Conservation (phyloP, 192 early-diverging fungal species). For the Endogone sp. region DNA sequence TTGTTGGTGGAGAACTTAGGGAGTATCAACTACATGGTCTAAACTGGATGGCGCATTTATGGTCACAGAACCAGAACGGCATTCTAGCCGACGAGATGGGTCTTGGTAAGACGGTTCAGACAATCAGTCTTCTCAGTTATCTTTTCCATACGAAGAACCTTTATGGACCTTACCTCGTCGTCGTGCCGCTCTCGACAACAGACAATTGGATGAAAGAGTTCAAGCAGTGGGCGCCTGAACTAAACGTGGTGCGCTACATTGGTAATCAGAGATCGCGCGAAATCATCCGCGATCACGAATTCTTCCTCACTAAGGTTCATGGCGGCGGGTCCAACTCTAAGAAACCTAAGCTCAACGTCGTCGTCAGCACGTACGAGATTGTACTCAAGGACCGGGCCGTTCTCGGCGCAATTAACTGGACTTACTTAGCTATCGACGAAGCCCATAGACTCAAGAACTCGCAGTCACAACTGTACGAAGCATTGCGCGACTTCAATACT, state of each 20-base stretch:
- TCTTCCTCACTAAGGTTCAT: slow-evolving; percentile 56
- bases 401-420: slow-evolving; percentile 85
- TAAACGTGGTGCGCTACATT: slow-evolving; percentile 90
- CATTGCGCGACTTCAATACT: slow-evolving; percentile 81
- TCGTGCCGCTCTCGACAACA: slow-evolving; percentile 95
- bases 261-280: slow-evolving; percentile 79
- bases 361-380: slow-evolving; percentile 95
- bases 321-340: no score
- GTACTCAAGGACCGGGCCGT: slow-evolving; percentile 86
- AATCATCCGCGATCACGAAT: slow-evolving; percentile 93
- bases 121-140: slow-evolving; percentile 88
- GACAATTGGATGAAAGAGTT: slow-evolving; percentile 95
- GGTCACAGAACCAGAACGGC: slow-evolving; percentile 94
- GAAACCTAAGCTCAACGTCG: slow-evolving; percentile 81
- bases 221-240: slow-evolving; percentile 88
- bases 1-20: slow-evolving; percentile 82
- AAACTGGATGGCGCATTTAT: slow-evolving; percentile 96
- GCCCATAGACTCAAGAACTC: slow-evolving; percentile 97
- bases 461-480: slow-evolving; percentile 92
- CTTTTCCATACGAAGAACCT: slow-evolving; percentile 79
- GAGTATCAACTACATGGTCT: slow-evolving; percentile 95
- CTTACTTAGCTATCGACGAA: slow-evolving; percentile 93
- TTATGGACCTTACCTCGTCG: slow-evolving; percentile 94
- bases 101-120: slow-evolving; percentile 96
- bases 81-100: slow-evolving; percentile 97